Conservation (phyloP, 108 stramenopile genomes). For the Skeletonema costatum region DNA sequence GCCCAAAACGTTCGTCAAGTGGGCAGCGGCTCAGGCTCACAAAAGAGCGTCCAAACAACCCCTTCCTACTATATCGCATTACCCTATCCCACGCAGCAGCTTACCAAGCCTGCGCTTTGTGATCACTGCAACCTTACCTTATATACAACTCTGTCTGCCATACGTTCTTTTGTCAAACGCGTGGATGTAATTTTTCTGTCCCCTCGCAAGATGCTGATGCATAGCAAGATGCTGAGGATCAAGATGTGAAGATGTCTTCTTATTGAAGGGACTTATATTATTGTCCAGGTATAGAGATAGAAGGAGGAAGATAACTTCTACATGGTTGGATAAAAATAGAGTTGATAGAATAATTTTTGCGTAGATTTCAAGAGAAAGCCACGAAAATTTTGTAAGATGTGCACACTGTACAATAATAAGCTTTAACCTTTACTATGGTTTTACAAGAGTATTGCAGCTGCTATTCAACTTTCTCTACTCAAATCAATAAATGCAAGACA, state of each 20-base stretch:
- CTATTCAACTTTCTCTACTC: not conserved
- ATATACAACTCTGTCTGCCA: not conserved
- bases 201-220: not conserved
- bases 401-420: no score
- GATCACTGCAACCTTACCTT: not conserved
- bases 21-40: no score
- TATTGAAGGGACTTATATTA: not conserved
- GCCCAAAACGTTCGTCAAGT: not conserved
- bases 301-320: no score
- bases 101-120: not conserved
- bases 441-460: no score
- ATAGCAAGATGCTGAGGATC: not conserved
- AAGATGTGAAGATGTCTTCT: not conserved
- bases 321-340: no score
- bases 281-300: no score
- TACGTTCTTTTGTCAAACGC: not conserved
- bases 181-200: not conserved
- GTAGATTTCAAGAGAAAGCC: no score
- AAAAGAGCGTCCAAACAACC: no score
- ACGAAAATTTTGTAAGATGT: no score
- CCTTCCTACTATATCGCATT: not conserved
- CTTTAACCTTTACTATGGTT: no score
- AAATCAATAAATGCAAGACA: not conserved
- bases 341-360: no score
- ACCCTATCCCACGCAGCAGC: not conserved